A percentile compares a stretch with the other conserved stretches of the same genome.
These are phyloP conservation scores for Neophaeococcomyces aloes DNA, from an alignment of 2,329 filamentous ascomycete species.

Conservation along the genomic window DNA sequence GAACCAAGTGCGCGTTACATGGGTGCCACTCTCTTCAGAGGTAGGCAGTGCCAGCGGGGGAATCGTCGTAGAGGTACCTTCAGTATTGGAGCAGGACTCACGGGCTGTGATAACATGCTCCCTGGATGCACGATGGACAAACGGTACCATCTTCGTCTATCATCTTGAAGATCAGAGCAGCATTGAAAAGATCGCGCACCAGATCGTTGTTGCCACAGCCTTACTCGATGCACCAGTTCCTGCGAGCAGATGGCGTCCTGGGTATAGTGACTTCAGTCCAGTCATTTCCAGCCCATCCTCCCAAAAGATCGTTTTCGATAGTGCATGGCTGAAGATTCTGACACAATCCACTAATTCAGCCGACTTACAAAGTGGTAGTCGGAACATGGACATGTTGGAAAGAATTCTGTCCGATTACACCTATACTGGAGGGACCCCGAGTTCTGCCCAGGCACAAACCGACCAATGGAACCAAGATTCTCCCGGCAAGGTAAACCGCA, in stretches of 20 bases:
- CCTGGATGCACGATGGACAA: conserved; percentile 5
- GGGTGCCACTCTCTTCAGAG: not conserved
- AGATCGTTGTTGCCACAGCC: no score
- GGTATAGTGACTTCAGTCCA: no score
- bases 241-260: no score
- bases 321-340: not conserved
- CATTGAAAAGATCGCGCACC: not conserved
- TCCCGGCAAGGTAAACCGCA: conserved; percentile 1
- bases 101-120: conserved; percentile 1
- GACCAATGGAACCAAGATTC: conserved; percentile 1
- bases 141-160: conserved; percentile 3
- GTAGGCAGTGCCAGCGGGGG: conserved; percentile 1
- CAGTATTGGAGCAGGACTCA: not conserved
- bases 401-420: not conserved
- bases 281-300: not conserved
- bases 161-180: conserved; percentile 1
- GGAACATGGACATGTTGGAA: not conserved
- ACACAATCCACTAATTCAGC: not conserved
- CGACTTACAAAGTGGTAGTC: not conserved
- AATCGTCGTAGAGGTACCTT: conserved; percentile 4
- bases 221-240: no score
- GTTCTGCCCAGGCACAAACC: not conserved
- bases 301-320: not conserved
- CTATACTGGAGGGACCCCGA: not conserved
- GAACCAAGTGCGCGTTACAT: not conserved